phyloP scores from a whole-genome alignment of 768 basidiomycete species.

The Mycena latifolia region DNA sequence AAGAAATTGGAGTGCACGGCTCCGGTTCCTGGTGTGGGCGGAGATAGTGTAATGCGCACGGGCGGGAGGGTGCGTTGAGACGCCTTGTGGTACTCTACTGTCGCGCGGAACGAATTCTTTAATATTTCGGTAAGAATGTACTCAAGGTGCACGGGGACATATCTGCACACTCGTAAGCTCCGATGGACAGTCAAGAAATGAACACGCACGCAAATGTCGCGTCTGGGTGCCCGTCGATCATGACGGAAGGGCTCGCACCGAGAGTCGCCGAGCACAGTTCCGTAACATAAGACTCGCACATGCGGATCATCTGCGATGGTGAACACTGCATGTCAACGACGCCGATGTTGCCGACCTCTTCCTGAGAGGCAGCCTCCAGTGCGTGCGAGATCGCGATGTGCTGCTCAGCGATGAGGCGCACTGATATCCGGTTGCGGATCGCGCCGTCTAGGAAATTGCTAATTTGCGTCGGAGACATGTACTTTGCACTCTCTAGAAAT shows the following conservation, averaged over 20 bases:
- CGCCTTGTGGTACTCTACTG: constrained; percentile 76
- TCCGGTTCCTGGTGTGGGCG: constrained; percentile 52
- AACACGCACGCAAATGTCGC: constrained; percentile 80
- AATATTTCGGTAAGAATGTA: constrained; percentile 93
- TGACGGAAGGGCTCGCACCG: constrained; percentile 74
- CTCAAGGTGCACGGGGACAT: constrained; percentile 91
- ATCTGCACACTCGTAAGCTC: constrained; percentile 56
- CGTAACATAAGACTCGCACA: constrained; percentile 86
- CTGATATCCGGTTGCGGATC: constrained; percentile 88
- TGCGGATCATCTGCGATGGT: constrained; percentile 77
- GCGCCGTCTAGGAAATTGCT: constrained; percentile 85
- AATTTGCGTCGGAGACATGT: constrained; percentile 86
- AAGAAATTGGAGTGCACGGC: constrained; percentile 61
- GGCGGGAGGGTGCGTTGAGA: constrained; percentile 63
- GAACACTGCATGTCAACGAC: constrained; percentile 82
- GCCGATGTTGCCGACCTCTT: constrained; percentile 65
- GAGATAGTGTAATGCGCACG: constrained; percentile 78
- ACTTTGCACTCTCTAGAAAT: constrained; percentile 88
- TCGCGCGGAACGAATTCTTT: constrained; percentile 93
- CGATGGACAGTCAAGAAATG: background rate
- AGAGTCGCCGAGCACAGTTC: constrained; percentile 90
- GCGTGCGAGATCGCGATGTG: constrained; percentile 88
- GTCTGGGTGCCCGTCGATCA: constrained; percentile 78
- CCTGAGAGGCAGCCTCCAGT: constrained; percentile 54
- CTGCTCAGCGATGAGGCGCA: constrained; percentile 91